Percentiles rank a stretch among this genome's conserved stretches.
Conservation (phyloP, 192 early-diverging fungal genomes). For the Backusella tarrabulga region DNA sequence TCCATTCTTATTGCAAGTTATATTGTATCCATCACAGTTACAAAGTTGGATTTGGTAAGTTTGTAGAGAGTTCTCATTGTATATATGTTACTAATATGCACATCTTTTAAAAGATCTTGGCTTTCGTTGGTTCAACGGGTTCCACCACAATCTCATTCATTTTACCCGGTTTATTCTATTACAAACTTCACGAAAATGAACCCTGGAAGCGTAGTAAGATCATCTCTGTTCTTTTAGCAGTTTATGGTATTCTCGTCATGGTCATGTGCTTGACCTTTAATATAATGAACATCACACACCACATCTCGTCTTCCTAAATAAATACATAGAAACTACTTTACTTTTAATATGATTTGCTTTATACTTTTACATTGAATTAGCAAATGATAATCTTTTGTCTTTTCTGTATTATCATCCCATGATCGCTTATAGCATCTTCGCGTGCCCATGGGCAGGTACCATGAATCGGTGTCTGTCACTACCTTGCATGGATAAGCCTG, state of each 20-base stretch:
- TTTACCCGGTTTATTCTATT: conserved; percentile 91
- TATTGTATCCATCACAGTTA: conserved; percentile 70
- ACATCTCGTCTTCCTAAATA: not conserved
- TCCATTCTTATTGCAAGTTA: conserved; percentile 70
- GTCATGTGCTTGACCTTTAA: conserved; percentile 74
- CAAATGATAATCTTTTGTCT: not conserved
- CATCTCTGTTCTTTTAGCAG: conserved; percentile 54
- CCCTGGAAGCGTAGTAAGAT: conserved; percentile 68
- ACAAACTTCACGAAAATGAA: conserved; percentile 67
- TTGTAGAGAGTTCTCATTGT: too few species aligned
- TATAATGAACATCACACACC: conserved; percentile 27
- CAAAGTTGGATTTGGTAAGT: conserved; percentile 71
- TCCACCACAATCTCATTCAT: conserved; percentile 97
- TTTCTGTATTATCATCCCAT: not conserved
- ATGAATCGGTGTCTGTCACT: not conserved
- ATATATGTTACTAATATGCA: not conserved
- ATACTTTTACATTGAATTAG: not conserved
- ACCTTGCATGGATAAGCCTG: not conserved
- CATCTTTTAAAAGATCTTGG: conserved; percentile 54
- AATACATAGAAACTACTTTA: not conserved
- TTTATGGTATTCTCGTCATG: conserved; percentile 80
- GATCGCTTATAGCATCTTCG: not conserved
- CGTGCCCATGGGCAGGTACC: not conserved
- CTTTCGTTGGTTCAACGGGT: conserved; percentile 96
- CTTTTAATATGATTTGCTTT: not conserved